phyloP scores from a whole-genome alignment of 2,329 filamentous ascomycete genomes.

The Acrodontium crateriforme region DNA sequence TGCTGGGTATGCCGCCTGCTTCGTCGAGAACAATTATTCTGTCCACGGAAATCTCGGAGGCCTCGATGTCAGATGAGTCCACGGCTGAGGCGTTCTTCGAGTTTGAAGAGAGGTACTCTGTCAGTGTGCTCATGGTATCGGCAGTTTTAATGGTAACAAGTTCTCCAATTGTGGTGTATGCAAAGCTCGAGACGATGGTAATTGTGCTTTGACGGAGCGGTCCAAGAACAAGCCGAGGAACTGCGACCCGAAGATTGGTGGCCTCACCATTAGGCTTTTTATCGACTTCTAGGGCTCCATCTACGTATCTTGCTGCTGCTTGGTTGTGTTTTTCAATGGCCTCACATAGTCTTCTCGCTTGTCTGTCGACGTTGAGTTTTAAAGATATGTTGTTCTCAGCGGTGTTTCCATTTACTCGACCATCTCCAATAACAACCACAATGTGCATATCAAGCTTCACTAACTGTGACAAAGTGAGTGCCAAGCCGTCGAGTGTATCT shows the following conservation, averaged over 20 bases:
- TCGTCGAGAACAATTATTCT: conserved; percentile 81
- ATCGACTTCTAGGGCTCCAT: conserved; percentile 35
- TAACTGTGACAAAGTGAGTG: conserved; percentile 71
- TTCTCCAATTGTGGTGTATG: conserved; percentile 40
- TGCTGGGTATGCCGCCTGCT: conserved; percentile 67
- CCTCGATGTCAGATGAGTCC: not conserved
- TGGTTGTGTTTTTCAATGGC: conserved; percentile 59
- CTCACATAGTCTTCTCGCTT: conserved; percentile 59
- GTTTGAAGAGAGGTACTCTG: conserved; percentile 51
- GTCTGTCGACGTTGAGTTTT: conserved; percentile 29
- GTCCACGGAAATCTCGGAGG: conserved; percentile 49
- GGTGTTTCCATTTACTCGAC: not conserved
- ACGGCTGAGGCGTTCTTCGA: not conserved
- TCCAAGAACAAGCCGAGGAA: conserved; percentile 43
- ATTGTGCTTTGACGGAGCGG: conserved; percentile 56
- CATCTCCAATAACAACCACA: conserved; percentile 69
- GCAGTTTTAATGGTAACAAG: conserved; percentile 39
- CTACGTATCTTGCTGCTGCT: conserved; percentile 54
- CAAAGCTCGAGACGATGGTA: conserved; percentile 53
- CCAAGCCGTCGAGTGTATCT: conserved; percentile 57
- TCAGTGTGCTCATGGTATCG: conserved; percentile 62
- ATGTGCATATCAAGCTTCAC: conserved; percentile 68
- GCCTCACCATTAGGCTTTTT: conserved; percentile 7
- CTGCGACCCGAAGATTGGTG: conserved; percentile 26
- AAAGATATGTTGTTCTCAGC: not conserved